Evolutionary conservation across 2,329 filamentous ascomycete species (phyloP).

Genomic region (Macrophomina phaseolina): DNA sequence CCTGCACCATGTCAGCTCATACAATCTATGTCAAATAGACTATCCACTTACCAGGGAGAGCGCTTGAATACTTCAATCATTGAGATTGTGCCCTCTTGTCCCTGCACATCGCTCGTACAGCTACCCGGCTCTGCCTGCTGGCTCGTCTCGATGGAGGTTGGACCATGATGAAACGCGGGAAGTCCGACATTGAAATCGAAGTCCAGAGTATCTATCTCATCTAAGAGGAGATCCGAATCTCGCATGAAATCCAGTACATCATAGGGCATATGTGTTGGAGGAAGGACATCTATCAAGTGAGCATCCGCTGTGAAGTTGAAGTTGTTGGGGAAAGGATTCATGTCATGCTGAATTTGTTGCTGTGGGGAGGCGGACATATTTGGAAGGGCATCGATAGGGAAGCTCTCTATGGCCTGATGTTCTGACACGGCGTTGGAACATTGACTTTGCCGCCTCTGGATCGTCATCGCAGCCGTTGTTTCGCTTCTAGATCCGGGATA

Average conservation of each 20-base stretch:
- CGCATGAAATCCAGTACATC: constrained; percentile 24
- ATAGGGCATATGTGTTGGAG: constrained; percentile 30
- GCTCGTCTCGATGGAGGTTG: constrained; percentile 3
- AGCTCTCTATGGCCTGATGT: neutral
- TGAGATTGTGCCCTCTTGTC: neutral
- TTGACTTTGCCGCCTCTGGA: neutral
- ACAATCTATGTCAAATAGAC: neutral
- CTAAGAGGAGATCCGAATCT: constrained; percentile 30
- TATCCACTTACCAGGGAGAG: constrained; percentile 1
- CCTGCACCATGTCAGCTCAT: constrained; percentile 31
- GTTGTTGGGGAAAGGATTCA: neutral
- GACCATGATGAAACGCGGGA: neutral
- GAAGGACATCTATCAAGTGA: constrained; percentile 26
- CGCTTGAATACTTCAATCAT: constrained; percentile 6
- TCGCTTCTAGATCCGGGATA: neutral
- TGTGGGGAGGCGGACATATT: neutral
- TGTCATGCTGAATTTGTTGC: neutral
- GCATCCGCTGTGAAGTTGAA: neutral
- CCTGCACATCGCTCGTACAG: neutral
- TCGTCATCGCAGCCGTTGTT: neutral
- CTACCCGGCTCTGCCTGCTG: neutral
- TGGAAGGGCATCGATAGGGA: no score
- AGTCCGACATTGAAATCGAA: constrained; percentile 26
- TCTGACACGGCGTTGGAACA: neutral
- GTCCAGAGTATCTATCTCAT: constrained; percentile 30